These are phyloP conservation scores for Azolla pinnata DNA, from an alignment of 75 land plant genomes.

Conservation along the genomic window DNA sequence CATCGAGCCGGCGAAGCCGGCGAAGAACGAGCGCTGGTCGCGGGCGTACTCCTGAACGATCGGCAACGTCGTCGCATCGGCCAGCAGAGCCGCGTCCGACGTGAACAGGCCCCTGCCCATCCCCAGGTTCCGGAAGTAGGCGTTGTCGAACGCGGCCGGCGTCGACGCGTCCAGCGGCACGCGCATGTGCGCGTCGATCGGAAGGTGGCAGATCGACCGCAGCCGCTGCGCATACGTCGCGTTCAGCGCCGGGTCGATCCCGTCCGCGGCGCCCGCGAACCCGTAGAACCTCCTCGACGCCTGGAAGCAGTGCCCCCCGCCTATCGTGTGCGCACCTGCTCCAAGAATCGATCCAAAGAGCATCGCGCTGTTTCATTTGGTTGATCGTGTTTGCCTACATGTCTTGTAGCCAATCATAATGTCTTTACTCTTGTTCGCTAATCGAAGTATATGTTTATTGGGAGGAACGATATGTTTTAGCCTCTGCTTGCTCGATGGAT, in stretches of 20 bases:
- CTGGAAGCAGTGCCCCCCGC: conserved; percentile 25
- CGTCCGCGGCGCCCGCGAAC: conserved; percentile 12
- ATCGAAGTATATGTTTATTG: too few species aligned
- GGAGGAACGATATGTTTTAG: too few species aligned
- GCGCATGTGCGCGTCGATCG: not conserved
- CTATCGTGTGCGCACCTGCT: conserved; percentile 35
- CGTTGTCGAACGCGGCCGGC: conserved; percentile 34
- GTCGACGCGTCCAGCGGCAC: conserved; percentile 56
- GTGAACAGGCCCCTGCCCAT: conserved; percentile 44
- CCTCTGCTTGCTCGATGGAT: too few species aligned
- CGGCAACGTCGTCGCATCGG: conserved; percentile 11
- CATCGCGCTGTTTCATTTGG: too few species aligned
- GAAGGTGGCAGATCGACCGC: not conserved
- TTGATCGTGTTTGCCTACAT: too few species aligned
- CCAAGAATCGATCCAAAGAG: too few species aligned
- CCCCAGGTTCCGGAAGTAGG: conserved; percentile 32
- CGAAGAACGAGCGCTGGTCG: conserved; percentile 21
- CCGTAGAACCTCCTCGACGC: conserved; percentile 22
- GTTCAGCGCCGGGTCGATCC: conserved; percentile 42
- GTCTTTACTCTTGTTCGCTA: too few species aligned
- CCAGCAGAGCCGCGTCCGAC: conserved; percentile 44
- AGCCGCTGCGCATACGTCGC: conserved; percentile 23
- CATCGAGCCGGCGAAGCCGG: conserved; percentile 51
- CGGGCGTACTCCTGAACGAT: conserved; percentile 24
- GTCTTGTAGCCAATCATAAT: too few species aligned